phyloP scores from a whole-genome alignment of 2,329 filamentous ascomycete genomes.

The Calonectria honghensis region DNA sequence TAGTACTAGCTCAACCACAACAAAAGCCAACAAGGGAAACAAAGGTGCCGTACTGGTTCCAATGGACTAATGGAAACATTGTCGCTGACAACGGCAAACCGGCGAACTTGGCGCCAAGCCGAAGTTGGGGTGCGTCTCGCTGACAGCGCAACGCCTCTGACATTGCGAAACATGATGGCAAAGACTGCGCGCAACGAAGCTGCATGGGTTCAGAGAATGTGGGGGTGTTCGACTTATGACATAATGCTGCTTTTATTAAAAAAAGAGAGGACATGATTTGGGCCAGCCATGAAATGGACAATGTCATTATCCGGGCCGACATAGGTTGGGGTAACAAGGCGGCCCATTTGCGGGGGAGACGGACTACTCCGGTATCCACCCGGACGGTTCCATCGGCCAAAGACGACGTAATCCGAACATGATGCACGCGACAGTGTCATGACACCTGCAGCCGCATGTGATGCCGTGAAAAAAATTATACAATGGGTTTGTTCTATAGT shows the following conservation, averaged over 20 bases:
- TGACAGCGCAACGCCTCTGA: background rate
- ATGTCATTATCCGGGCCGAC: background rate
- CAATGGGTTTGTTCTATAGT: background rate
- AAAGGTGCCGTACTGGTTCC: constrained; percentile 37
- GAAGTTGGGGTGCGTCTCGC: background rate
- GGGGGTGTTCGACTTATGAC: constrained; percentile 23
- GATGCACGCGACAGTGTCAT: background rate
- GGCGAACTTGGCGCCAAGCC: constrained; percentile 10
- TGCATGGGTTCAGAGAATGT: constrained; percentile 1
- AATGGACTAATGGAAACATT: constrained; percentile 49
- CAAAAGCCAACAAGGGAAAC: background rate
- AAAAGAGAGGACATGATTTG: background rate
- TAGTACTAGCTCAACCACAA: background rate
- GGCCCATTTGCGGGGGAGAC: background rate
- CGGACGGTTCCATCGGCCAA: background rate
- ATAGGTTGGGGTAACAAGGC: too few species aligned
- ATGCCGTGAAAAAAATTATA: background rate
- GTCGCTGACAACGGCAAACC: constrained; percentile 18
- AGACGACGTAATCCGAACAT: background rate
- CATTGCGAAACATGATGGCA: constrained; percentile 27
- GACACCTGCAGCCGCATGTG: background rate
- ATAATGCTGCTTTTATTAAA: constrained; percentile 25
- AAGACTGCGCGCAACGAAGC: constrained; percentile 12
- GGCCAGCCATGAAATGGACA: background rate
- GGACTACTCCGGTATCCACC: background rate